Percentiles rank a stretch among this genome's conserved stretches.
Conservation (phyloP, 2,329 filamentous ascomycete species). For the Penicillium sp. region DNA sequence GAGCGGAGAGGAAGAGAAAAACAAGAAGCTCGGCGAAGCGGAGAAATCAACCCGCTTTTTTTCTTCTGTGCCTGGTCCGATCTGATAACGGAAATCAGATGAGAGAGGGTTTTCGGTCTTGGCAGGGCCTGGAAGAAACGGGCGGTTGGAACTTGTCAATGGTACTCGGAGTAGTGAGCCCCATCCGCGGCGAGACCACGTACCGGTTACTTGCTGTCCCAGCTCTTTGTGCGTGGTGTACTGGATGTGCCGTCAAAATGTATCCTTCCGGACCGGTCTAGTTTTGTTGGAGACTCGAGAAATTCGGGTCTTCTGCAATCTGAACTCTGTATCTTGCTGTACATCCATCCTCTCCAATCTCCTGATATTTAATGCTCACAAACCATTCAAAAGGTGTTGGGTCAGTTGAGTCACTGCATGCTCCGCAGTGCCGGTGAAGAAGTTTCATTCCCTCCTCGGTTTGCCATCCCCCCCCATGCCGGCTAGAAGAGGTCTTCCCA, state of each 20-base stretch:
- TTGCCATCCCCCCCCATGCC: conserved; percentile 6
- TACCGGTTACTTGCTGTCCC: no score
- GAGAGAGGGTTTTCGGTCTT: no score
- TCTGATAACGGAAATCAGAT: neutral
- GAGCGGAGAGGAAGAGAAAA: neutral
- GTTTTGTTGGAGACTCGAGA: no score
- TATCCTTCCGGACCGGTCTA: no score
- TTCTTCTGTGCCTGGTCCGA: conserved; percentile 15
- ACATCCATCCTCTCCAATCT: neutral
- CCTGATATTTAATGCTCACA: neutral
- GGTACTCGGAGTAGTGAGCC: no score
- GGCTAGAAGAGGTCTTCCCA: conserved; percentile 8
- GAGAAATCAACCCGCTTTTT: conserved; percentile 13
- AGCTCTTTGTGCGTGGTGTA: no score
- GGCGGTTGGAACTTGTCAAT: no score
- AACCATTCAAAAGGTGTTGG: conserved; percentile 6
- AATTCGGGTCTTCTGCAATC: no score
- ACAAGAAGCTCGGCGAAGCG: conserved; percentile 5
- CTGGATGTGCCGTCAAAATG: no score
- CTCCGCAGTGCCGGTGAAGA: conserved; percentile 1
- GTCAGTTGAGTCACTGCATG: conserved; percentile 8
- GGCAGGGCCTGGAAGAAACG: no score
- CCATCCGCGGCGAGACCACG: no score
- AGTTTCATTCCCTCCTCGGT: conserved; percentile 8
- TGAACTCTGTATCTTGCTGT: neutral